Conservation (phyloP, 768 basidiomycete genomes). For the Pleurotus giganteus region DNA sequence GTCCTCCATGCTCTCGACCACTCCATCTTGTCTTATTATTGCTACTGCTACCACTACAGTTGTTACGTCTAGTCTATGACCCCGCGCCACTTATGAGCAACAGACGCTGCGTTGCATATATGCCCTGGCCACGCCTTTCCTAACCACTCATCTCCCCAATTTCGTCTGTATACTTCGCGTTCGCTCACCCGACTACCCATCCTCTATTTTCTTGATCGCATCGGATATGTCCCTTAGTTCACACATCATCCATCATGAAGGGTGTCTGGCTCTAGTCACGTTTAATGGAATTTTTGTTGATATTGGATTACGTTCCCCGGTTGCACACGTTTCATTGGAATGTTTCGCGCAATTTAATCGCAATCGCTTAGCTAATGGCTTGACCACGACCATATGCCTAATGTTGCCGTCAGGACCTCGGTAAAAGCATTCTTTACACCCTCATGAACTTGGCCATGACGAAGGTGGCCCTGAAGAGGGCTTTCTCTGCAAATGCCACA, state of each 20-base stretch:
- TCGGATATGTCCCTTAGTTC: conserved; percentile 14
- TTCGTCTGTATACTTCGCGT: conserved; percentile 26
- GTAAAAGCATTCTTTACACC: conserved; percentile 19
- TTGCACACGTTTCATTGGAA: conserved; percentile 11
- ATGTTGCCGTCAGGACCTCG: neutral
- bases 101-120: conserved; percentile 21
- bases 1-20: conserved; percentile 16
- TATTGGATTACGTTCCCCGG: conserved; percentile 36
- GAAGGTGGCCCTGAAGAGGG: conserved; percentile 24
- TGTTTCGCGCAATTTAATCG: neutral
- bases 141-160: conserved; percentile 4
- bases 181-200: conserved; percentile 26
- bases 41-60: conserved; percentile 7
- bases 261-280: conserved; percentile 25
- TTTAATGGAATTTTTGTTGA: conserved; percentile 18
- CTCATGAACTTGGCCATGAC: conserved; percentile 33
- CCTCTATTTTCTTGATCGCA: conserved; percentile 21
- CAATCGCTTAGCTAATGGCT: conserved; percentile 6
- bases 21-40: conserved; percentile 9
- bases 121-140: conserved; percentile 25
- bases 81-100: conserved; percentile 31
- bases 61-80: conserved; percentile 7
- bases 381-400: conserved; percentile 1
- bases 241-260: conserved; percentile 13
- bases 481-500: conserved; percentile 37